These are phyloP conservation scores for Vitis rotundifolia DNA, from an alignment of 164 flowering plant species.

Conservation along the genomic window DNA sequence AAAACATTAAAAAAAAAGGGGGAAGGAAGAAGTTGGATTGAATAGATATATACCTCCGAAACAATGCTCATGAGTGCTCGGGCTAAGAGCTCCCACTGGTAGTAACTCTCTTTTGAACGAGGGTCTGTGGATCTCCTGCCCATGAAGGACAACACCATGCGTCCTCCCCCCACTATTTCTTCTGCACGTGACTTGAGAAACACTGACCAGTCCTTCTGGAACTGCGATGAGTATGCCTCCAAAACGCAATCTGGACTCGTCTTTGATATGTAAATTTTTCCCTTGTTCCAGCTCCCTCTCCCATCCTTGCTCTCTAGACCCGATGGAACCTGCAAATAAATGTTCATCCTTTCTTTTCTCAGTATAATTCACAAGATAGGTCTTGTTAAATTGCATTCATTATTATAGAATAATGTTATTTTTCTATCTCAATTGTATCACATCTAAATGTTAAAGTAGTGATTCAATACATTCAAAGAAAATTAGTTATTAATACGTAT, in stretches of 20 bases:
- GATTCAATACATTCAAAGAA: no score
- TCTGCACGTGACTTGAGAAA: slow-evolving; percentile 35
- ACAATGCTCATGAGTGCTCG: slow-evolving; percentile 34
- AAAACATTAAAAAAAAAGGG: neutral
- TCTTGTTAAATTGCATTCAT: no score
- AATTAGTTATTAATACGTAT: no score
- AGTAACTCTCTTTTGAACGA: slow-evolving; percentile 21
- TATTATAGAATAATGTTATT: no score
- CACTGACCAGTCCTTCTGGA: slow-evolving; percentile 26
- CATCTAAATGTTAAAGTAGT: no score
- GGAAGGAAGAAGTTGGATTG: neutral
- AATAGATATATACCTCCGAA: slow-evolving; percentile 18
- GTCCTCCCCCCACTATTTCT: slow-evolving; percentile 39
- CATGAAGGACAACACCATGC: slow-evolving; percentile 39
- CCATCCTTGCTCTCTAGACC: slow-evolving; percentile 16
- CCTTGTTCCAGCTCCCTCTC: slow-evolving; percentile 23
- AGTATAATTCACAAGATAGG: no score
- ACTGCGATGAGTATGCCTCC: slow-evolving; percentile 35
- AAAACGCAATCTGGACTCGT: slow-evolving; percentile 33
- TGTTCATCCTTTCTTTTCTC: no score
- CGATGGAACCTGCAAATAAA: slow-evolving; percentile 31
- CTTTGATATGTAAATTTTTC: slow-evolving; percentile 40
- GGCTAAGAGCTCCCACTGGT: slow-evolving; percentile 38
- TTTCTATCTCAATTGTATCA: no score
- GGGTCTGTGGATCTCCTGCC: slow-evolving; percentile 35